phyloP scores from a whole-genome alignment of 1,284 basidiomycete genomes.

The Irpex rosettiformis region DNA sequence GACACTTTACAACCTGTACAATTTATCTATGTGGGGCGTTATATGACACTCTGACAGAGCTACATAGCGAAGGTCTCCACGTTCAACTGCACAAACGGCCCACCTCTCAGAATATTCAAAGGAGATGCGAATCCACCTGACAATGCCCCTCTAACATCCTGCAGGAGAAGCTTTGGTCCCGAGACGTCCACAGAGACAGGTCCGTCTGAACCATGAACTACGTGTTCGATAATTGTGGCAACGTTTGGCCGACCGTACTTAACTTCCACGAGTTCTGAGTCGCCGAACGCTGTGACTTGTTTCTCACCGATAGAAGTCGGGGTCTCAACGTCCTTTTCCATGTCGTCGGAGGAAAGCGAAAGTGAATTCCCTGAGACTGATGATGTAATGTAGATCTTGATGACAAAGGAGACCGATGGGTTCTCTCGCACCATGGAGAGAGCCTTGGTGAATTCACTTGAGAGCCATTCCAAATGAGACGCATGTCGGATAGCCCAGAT shows the following conservation, averaged over 20 bases:
- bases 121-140: slow-evolving; percentile 34
- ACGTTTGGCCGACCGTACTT: slow-evolving; percentile 28
- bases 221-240: slow-evolving; percentile 20
- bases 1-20: too few relatives aligned
- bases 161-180: slow-evolving; percentile 40
- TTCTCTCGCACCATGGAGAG: slow-evolving; percentile 27
- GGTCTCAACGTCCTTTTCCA: slow-evolving; percentile 12
- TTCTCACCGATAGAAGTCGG: not conserved
- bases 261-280: slow-evolving; percentile 8
- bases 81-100: slow-evolving; percentile 40
- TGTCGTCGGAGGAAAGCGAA: not conserved
- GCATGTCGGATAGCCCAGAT: slow-evolving; percentile 41
- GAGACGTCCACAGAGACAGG: slow-evolving; percentile 39
- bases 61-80: slow-evolving; percentile 32
- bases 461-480: slow-evolving; percentile 43
- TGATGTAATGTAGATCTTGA: slow-evolving; percentile 37
- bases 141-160: slow-evolving; percentile 36
- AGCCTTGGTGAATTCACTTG: slow-evolving; percentile 30
- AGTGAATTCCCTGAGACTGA: not conserved
- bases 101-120: slow-evolving; percentile 35
- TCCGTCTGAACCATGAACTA: slow-evolving; percentile 22
- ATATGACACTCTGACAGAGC: not conserved
- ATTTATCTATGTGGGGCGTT: too few relatives aligned
- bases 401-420: slow-evolving; percentile 26
- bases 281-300: not conserved